These are phyloP conservation scores for Pseudomicrostroma phylloplanum DNA, from an alignment of 1,284 basidiomycete species.

Conservation along the genomic window DNA sequence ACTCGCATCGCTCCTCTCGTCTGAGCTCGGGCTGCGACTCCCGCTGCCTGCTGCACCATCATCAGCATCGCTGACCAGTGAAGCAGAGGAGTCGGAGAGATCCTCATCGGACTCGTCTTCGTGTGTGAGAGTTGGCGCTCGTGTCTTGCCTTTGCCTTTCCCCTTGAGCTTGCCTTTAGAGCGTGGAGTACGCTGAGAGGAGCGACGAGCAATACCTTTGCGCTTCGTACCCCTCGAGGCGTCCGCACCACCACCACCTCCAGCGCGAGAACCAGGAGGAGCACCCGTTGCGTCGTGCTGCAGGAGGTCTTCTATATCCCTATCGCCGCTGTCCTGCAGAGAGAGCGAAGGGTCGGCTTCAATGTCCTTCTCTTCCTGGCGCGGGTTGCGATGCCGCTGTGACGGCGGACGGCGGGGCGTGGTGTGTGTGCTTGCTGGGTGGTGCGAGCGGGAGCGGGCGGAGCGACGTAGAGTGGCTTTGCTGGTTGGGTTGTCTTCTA, in stretches of 20 bases:
- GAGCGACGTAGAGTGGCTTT: conserved; percentile 6
- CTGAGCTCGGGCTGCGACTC: conserved; percentile 1
- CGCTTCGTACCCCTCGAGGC: neutral
- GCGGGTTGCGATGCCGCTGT: too few species aligned
- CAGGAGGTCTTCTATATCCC: conserved; percentile 1
- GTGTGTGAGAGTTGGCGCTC: neutral
- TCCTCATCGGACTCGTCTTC: neutral
- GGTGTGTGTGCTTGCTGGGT: neutral
- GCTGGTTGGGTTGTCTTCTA: conserved; percentile 14
- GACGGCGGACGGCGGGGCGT: neutral
- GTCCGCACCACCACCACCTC: neutral
- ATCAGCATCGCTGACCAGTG: neutral
- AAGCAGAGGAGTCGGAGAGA: neutral
- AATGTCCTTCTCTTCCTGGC: neutral
- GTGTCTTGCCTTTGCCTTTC: neutral
- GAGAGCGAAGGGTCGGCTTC: neutral
- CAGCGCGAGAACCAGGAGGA: neutral
- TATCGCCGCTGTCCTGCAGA: neutral
- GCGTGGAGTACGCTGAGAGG: neutral
- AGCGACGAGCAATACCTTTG: neutral
- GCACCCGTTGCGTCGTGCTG: neutral
- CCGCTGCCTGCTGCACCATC: neutral
- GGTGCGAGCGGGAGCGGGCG: neutral
- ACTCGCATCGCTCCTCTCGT: conserved; percentile 12
- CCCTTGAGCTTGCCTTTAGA: conserved; percentile 1